Conservation (phyloP, 345 rosid species). For the Pistacia integerrima region DNA sequence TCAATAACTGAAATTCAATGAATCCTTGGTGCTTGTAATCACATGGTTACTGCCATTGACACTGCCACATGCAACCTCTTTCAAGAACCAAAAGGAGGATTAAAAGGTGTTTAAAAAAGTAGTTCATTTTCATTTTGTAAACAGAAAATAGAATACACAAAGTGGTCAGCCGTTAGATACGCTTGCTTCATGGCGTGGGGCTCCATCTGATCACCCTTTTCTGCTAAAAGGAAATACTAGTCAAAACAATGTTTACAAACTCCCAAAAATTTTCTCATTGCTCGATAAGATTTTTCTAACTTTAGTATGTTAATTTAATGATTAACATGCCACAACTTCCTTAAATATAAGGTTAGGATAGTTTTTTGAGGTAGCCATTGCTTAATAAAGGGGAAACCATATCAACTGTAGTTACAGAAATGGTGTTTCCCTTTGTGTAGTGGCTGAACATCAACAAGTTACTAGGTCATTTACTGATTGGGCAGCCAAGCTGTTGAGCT, state of each 20-base stretch:
- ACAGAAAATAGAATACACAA: neutral
- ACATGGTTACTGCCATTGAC: neutral
- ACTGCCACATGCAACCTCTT: conserved; percentile 16
- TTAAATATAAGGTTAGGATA: neutral
- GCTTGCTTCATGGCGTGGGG: conserved; percentile 32
- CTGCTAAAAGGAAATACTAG: conserved; percentile 16
- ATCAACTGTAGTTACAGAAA: neutral
- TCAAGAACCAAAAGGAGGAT: conserved; percentile 11
- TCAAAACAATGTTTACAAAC: conserved; percentile 38
- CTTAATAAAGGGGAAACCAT: neutral
- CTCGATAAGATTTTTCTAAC: conserved; percentile 61
- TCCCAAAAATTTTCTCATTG: conserved; percentile 64
- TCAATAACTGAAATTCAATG: neutral
- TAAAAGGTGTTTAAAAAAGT: neutral
- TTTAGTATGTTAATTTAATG: conserved; percentile 18
- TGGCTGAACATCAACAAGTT: neutral
- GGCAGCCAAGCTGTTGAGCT: neutral
- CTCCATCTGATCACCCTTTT: conserved; percentile 25
- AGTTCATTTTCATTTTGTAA: neutral
- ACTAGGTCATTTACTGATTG: neutral
- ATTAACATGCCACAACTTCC: conserved; percentile 3
- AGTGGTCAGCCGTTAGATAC: conserved; percentile 14
- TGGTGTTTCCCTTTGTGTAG: neutral
- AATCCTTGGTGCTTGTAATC: conserved; percentile 7
- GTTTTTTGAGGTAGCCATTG: conserved; percentile 5